Percentiles rank a stretch among this genome's conserved stretches.
Conservation (phyloP, 2,329 filamentous ascomycete genomes). For the Clarireedia sp. region DNA sequence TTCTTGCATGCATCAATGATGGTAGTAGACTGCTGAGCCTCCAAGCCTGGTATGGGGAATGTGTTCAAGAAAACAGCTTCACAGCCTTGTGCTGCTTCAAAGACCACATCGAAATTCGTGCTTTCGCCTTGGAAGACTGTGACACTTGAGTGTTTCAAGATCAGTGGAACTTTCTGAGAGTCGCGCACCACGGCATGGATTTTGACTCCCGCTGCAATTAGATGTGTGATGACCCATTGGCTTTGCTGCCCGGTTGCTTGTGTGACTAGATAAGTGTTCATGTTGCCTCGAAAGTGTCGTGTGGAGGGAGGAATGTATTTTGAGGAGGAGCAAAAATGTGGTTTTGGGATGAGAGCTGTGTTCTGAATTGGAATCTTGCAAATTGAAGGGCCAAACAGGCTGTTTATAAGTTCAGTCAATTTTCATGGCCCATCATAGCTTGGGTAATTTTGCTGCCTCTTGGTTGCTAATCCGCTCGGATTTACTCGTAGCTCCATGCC, state of each 20-base stretch:
- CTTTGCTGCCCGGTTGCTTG: constrained; percentile 19
- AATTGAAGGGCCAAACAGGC: no score
- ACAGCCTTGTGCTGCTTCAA: constrained; percentile 24
- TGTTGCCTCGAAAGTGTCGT: background rate
- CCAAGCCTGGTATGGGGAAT: constrained; percentile 5
- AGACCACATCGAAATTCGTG: constrained; percentile 6
- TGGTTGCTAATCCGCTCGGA: no score
- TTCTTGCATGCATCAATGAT: constrained; percentile 10
- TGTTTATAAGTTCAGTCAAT: no score
- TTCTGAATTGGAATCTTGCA: no score
- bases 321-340: no score
- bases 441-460: no score
- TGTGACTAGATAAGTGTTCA: constrained; percentile 14
- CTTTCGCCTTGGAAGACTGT: constrained; percentile 14
- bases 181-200: constrained; percentile 16
- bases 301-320: no score
- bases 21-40: constrained; percentile 9
- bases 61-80: constrained; percentile 18
- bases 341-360: no score
- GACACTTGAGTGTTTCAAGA: constrained; percentile 10
- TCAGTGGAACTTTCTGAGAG: background rate
- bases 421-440: no score
- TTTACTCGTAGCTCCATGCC: no score
- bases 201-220: constrained; percentile 6
- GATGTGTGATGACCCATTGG: constrained; percentile 6